Base-by-base conservation (phyloP, 2,329 filamentous ascomycete genomes). In the Biscogniauxia mediterranea region DNA sequence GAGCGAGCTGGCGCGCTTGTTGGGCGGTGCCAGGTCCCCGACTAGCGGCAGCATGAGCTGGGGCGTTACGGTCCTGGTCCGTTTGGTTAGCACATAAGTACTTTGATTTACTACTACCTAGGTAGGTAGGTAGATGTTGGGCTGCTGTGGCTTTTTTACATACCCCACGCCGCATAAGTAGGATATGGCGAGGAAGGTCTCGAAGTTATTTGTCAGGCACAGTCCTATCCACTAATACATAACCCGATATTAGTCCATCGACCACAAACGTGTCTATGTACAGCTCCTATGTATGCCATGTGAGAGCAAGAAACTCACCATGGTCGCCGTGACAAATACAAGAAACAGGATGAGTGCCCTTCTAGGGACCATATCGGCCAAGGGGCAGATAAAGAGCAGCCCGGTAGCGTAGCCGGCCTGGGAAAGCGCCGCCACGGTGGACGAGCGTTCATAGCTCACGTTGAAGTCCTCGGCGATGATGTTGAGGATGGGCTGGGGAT, bases 1-100 rank as follows among this genome's bases (percentile, higher is more conserved):
- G 28, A 90, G 78, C 1, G 86, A 84, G 17, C 85, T 80, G 1
- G 87, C 88, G 9, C 88, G 83, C 15, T 83, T 80, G 54, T 85
- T 75, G 0, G 85, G 80, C 0, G 88, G 87, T 0, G 87, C 87
- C 2, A 91, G 80, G 65, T 90, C 88, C 2, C 87, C 87, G 1
- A 90, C 88, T 0, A 91, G 78, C 0, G 88, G 88, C n/a, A 90
- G 82, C 88, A 91, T 90, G 32, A 84, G 74, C 73, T 84, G 82
- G 52, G 73, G 73, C 8, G 72, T 75, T 6, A 75, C 72, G 5
- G 73, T 75, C 25, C 73, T 75, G 50, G 1, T 19, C 6, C 7
- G 54, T 5, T 8, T 6, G 38, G n/a, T 52, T 25, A 52, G 50
- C 19, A 28, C 52, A 61, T 17, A 63, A 42, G 1, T 2, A 28